Conservation (phyloP, 257 asterid genomes). For the Rhazya stricta region DNA sequence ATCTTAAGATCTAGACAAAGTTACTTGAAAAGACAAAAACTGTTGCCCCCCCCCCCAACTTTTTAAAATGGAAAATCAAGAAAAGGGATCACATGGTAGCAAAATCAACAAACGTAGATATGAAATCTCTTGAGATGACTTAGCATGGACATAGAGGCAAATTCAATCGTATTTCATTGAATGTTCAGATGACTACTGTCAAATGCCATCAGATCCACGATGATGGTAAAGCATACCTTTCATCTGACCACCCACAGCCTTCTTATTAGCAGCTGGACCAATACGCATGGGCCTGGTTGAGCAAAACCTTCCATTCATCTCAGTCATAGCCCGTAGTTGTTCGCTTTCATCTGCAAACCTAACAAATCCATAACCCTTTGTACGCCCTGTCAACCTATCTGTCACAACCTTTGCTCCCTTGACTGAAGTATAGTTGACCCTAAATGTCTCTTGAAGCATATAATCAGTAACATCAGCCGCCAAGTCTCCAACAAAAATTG, state of each 20-base stretch:
- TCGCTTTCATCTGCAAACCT: slow-evolving; percentile 80
- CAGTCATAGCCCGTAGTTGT: slow-evolving; percentile 78
- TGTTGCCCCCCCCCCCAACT: slow-evolving; percentile 29
- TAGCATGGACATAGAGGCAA: background rate
- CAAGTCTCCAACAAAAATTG: slow-evolving; percentile 88
- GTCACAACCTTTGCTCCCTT: slow-evolving; percentile 91
- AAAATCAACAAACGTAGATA: slow-evolving; percentile 5
- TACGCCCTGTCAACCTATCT: slow-evolving; percentile 76
- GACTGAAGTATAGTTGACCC: slow-evolving; percentile 61
- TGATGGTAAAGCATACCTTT: slow-evolving; percentile 42
- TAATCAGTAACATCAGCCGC: slow-evolving; percentile 93
- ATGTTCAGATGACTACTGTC: slow-evolving; percentile 3
- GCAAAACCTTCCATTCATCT: slow-evolving; percentile 90
- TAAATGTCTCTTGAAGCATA: slow-evolving; percentile 83
- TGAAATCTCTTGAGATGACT: background rate
- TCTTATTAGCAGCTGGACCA: slow-evolving; percentile 94
- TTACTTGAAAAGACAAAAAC: slow-evolving; percentile 31
- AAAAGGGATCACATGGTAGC: slow-evolving; percentile 24
- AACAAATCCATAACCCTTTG: slow-evolving; percentile 93
- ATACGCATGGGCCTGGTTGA: slow-evolving; percentile 93
- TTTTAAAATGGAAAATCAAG: slow-evolving; percentile 30
- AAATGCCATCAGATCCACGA: slow-evolving; percentile 13
- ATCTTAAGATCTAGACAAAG: slow-evolving; percentile 26
- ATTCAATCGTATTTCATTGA: background rate
- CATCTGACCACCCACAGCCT: slow-evolving; percentile 52